Evolutionary conservation across 2,329 filamentous ascomycete species (phyloP), one percentile per base, ranked within the genome.

Genomic region (Chaetomium globosum): DNA sequence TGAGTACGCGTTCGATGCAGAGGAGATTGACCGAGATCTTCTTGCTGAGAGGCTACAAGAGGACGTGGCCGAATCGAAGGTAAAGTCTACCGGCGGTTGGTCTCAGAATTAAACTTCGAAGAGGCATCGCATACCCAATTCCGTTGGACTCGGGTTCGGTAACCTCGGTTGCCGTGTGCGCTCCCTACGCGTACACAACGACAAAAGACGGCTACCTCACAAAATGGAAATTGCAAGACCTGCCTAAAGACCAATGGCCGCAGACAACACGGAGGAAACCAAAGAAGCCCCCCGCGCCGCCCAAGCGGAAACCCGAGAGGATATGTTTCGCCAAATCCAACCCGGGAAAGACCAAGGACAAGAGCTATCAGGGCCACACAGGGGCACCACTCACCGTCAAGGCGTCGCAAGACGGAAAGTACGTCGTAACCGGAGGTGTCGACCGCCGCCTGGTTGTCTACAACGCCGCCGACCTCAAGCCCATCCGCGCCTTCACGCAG

Each of bases 1-100:
- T 71, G 90, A 92, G 69, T 85, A 84, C 61, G 95, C 93, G 48
- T 99, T 98, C 74, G 93, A 99, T 78, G 95, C 95, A 8, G 93
- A 89, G 71, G 92, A 98, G 61, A 91, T 99, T 65, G 95, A 98
- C 79, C 85, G 90, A 65, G 95, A 99, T 75, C 80, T 97, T 72
- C 93, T 99, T 73, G 93, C 94, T 51, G 91, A 96, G 77, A 83
- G 93, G 71, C 81, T 99, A 72, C 88, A 94, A 77, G 92, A 97
- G 78, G 95, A 98, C 75, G 91, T 95, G 52, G 89, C 95, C 60
- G 95, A 97, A 79, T 87, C 87, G 63, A 97, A 97, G 80, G 95
- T 65, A 89, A 90, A 72, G 85, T 97, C 58, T 98, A 97, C 79
- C 86, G 92, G 59, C 86, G 87, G 75, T 85, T 99, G 71, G 90